phyloP scores from a whole-genome alignment of 2,329 filamentous ascomycete genomes.

The Pyrenophora seminiperda region DNA sequence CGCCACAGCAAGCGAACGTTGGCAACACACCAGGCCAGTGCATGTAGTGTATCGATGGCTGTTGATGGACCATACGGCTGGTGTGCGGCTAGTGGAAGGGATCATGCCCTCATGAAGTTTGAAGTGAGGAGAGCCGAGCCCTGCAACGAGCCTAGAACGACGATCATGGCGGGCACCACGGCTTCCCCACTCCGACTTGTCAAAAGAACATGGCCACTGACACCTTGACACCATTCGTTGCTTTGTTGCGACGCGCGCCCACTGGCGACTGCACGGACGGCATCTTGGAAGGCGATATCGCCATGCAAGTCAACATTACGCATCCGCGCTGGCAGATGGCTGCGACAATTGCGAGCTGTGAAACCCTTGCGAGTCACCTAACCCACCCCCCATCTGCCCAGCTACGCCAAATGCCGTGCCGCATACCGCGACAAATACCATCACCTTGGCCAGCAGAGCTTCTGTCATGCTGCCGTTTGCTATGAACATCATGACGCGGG shows the following conservation, averaged over 20 bases:
- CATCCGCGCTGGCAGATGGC: conserved; percentile 2
- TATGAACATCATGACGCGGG: not conserved
- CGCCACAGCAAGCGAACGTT: not conserved
- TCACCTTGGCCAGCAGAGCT: not conserved
- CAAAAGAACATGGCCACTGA: conserved; percentile 1
- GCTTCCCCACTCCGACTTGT: conserved; percentile 9
- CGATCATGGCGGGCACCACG: conserved; percentile 10
- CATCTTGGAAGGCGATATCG: conserved; percentile 1
- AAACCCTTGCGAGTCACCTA: conserved; percentile 3
- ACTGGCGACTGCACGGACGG: not conserved
- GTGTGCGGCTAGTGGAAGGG: conserved; percentile 1
- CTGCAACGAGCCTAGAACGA: conserved; percentile 3
- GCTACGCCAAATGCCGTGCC: conserved; percentile 14
- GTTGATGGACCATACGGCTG: conserved; percentile 3
- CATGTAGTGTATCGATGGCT: conserved; percentile 4
- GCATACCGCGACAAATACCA: not conserved
- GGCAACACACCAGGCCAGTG: not conserved
- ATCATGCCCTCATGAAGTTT: conserved; percentile 18
- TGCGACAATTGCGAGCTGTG: conserved; percentile 1
- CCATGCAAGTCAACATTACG: conserved; percentile 4
- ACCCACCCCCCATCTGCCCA: conserved; percentile 5
- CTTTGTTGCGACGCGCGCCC: too few species aligned
- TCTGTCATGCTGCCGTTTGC: too few species aligned
- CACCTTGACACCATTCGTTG: not conserved
- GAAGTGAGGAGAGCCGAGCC: conserved; percentile 16